Conservation (phyloP, 1,139 yeast species). For the Nadsonia starkeyi-henricii region DNA sequence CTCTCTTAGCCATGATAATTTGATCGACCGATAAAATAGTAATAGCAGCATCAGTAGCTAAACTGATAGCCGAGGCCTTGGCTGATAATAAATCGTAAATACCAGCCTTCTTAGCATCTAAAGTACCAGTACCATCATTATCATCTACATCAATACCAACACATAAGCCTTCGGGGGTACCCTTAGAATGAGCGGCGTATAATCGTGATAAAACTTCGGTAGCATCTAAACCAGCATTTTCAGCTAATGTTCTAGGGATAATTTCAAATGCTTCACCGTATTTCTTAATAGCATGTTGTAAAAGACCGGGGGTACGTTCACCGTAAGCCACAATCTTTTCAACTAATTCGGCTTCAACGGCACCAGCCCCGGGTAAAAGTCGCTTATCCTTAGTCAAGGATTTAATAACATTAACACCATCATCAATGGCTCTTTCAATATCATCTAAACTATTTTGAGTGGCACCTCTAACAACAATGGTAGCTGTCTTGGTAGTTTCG, state of each 20-base stretch:
- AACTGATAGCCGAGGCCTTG: slow-evolving; percentile 74
- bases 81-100: slow-evolving; percentile 70
- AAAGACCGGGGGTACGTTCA: slow-evolving; percentile 83
- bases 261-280: slow-evolving; percentile 93
- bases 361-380: slow-evolving; percentile 92
- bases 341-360: slow-evolving; percentile 83
- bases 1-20: slow-evolving; percentile 87
- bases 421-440: slow-evolving; percentile 92
- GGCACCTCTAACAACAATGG: slow-evolving; percentile 90
- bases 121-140: slow-evolving; percentile 46
- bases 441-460: slow-evolving; percentile 92
- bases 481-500: slow-evolving; percentile 59
- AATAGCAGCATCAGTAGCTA: slow-evolving; percentile 91
- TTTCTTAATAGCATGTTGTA: slow-evolving; percentile 87
- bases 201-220: slow-evolving; percentile 76
- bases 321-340: slow-evolving; percentile 70
- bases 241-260: slow-evolving; percentile 83
- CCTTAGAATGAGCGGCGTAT: slow-evolving; percentile 67
- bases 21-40: slow-evolving; percentile 86
- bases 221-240: slow-evolving; percentile 86
- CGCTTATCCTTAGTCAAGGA: slow-evolving; percentile 71
- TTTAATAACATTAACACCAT: slow-evolving; percentile 86
- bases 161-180: slow-evolving; percentile 21
- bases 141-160: slow-evolving; percentile 67
- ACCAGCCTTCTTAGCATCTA: slow-evolving; percentile 55